Base-by-base conservation (phyloP, 192 early-diverging fungal genomes). In the Linnemannia elongata region DNA sequence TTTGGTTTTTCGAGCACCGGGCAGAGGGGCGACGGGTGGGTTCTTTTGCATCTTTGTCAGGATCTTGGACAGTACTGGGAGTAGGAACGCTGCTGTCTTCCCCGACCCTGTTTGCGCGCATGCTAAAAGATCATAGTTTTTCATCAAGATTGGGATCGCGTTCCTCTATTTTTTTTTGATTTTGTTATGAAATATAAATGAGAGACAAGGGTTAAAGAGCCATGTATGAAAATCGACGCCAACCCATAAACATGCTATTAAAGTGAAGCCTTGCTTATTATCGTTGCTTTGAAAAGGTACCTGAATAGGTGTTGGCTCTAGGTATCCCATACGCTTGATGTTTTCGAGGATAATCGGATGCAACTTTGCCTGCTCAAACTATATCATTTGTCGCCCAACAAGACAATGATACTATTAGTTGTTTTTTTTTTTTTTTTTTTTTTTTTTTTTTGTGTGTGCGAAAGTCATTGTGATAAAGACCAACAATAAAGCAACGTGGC, bases 1-100 rank as follows among this genome's bases (percentile, higher is more conserved):
- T 68, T 92, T 93, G 76, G 77, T 87, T 35, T 83, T 78, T 7
- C 88, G 76, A 77, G 89, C 78, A 35, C 80, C 73, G n/a, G 88
- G 79, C 71, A 69, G 52, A 63, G 80, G 82, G 30, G 88, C 35
- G 5, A 45, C 85, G 42, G 79, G 35, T 24, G 55, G 47, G 82
- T 68, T 87, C 70, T n/a, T 83, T 36, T 42, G 82, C 35, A 90
- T 72, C 78, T 87, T 83, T 30, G 79, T 80, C 24, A 96, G 94
- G 60, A 95, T 89, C 55, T 92, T 93, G 30, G 90, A 92, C 42
- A 97, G 86, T 49, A 96, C 95, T 30, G 96, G 96, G 60, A 97
- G 85, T 36, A 97, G 85, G 82, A 97, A 97, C 12, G 95, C 96
- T n/a, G 94, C 96, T 6, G 96, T 97, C 86, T 97, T 94, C 44